Evolutionary conservation across 73 alveolate species (phyloP).

Genomic region (Symbiodinium natans): DNA sequence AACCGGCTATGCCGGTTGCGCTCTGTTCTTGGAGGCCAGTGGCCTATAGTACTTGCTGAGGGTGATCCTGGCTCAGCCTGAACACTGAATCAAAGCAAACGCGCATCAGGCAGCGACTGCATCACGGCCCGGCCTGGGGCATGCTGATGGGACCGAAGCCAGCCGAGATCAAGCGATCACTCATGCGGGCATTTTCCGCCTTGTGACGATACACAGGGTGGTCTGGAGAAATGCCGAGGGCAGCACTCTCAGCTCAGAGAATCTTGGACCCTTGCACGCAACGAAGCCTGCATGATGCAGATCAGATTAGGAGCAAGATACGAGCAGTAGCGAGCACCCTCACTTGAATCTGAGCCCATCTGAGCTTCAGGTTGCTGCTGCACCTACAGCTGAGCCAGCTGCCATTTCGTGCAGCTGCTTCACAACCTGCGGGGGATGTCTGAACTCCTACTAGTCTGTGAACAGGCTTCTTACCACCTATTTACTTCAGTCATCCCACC

Average conservation of each 20-base stretch:
- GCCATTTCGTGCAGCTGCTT: neutral
- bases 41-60: neutral
- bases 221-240: neutral
- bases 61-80: neutral
- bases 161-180: neutral
- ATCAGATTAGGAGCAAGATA: too few species aligned
- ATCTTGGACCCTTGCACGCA: neutral
- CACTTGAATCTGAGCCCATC: too few species aligned
- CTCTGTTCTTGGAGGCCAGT: neutral
- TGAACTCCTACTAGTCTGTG: too few species aligned
- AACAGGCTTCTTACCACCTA: too few species aligned
- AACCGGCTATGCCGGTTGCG: too few species aligned
- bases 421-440: neutral
- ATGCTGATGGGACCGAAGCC: slow-evolving; percentile 2
- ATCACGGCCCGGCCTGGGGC: neutral
- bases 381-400: neutral
- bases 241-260: neutral
- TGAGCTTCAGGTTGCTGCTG: neutral
- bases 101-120: neutral
- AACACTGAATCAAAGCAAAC: neutral
- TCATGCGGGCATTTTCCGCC: neutral
- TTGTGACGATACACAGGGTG: neutral
- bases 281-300: too few species aligned
- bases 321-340: too few species aligned
- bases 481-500: too few species aligned